Evolutionary conservation across 2,329 filamentous ascomycete species (phyloP).

Genomic region (Simplicillium aogashimaense): DNA sequence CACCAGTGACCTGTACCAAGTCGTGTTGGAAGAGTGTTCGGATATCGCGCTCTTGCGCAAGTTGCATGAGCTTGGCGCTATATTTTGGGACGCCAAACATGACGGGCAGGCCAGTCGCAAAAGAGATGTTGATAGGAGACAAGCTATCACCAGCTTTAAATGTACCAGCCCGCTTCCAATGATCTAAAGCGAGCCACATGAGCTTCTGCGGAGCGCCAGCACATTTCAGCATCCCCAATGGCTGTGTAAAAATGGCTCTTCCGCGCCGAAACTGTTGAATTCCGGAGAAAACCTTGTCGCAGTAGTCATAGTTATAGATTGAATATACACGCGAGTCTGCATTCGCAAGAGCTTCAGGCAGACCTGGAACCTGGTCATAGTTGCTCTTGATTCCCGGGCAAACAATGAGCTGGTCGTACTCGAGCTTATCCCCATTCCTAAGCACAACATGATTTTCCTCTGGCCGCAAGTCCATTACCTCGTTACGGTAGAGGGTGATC

Average conservation of each 20-base stretch:
- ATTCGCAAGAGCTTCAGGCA: conserved; percentile 45
- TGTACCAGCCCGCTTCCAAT: conserved; percentile 46
- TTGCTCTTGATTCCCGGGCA: conserved; percentile 46
- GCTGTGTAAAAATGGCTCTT: conserved; percentile 49
- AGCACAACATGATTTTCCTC: conserved; percentile 47
- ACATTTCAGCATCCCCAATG: conserved; percentile 48
- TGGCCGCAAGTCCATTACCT: conserved; percentile 40
- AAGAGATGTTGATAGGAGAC: conserved; percentile 40
- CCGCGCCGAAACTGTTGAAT: conserved; percentile 38
- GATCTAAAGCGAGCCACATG: conserved; percentile 51
- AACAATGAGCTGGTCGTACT: conserved; percentile 56
- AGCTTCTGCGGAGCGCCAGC: conserved; percentile 52
- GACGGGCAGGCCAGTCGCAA: conserved; percentile 42
- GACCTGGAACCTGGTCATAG: conserved; percentile 39
- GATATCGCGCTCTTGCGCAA: conserved; percentile 43
- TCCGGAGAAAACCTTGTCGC: conserved; percentile 40
- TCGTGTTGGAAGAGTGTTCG: conserved; percentile 51
- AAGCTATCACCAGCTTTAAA: conserved; percentile 22
- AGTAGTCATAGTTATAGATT: conserved; percentile 46
- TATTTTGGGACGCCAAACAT: conserved; percentile 57
- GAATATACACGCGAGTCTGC: conserved; percentile 38
- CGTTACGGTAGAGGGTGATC: conserved; percentile 47
- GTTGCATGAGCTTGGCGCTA: conserved; percentile 38
- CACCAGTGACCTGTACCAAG: conserved; percentile 39
- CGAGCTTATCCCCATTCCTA: conserved; percentile 41